Base-by-base conservation (phyloP, 305 asterid genomes). In the Solanum hybrid region DNA sequence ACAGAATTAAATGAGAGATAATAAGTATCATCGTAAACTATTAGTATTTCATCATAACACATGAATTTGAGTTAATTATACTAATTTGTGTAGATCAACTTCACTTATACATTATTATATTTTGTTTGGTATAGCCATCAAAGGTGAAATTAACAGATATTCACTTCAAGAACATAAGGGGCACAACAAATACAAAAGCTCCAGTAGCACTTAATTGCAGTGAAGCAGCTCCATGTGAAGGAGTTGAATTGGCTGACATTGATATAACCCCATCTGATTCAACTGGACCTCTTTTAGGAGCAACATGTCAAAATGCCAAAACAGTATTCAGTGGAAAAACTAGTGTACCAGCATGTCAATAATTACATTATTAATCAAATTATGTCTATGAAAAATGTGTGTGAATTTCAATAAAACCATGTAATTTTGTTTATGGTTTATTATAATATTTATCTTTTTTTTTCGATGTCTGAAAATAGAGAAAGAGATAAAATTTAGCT, bases 161-260 rank as follows among this genome's bases (percentile, higher is more conserved):
- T 9, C 95, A 91, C 34, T 96, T 95, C 94, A 88, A 51, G 79
- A 95, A 95, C 93, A 93, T 95, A 57, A 93, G 90, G 87, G 99
- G 99, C 1, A 96, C 94, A 45, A 87, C 97, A 4, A 34, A 4
- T 26, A 38, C 97, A 6, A 77, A 85, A 2, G n/a, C 89, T 0
- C 91, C 97, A 10, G 90, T 96, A 0, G 0, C 68, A 2, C 68
- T 96, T 2, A 90, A 90, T 32, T 96, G 98, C 94, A 96, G 98
- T 88, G 84, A 90, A 4, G 86, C 92, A 10, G 24, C 12, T 39
- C 98, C 98, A 0, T 96, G 99, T 70, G 90, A 91, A 38, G 89
- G 80, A 57, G 34, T 96, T 14, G 96, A 94, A 87, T 89, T 96
- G 91, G 36, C 88, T 4, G 86, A 91, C 31, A 92, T 93, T 27